Conservation (phyloP, 192 early-diverging fungal genomes). For the Coemansia sp. region DNA sequence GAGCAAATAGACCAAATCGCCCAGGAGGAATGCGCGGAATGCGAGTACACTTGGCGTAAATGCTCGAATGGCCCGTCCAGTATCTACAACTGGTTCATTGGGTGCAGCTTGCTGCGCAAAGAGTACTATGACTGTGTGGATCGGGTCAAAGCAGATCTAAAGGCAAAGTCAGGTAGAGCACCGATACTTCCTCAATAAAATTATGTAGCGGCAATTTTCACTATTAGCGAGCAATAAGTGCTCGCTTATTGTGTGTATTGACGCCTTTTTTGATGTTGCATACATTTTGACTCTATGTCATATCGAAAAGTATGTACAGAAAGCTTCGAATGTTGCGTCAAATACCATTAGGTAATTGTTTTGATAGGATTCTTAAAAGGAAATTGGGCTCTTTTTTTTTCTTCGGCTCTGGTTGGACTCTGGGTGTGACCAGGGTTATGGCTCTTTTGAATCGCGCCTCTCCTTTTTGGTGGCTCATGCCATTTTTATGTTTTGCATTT, state of each 20-base stretch:
- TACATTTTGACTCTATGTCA: conserved; percentile 35
- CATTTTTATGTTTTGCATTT: not conserved
- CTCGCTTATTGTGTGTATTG: not conserved
- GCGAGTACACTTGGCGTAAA: conserved; percentile 34
- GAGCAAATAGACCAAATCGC: conserved; percentile 41
- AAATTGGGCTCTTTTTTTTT: not conserved
- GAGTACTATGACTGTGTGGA: conserved; percentile 30
- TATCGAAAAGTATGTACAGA: conserved; percentile 17
- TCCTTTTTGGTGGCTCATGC: not conserved
- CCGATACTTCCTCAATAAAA: not conserved
- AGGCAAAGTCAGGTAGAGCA: conserved; percentile 17
- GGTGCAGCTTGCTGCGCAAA: conserved; percentile 18
- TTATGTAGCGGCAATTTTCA: not conserved
- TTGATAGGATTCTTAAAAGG: not conserved
- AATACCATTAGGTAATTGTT: not conserved
- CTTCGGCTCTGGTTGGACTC: not conserved
- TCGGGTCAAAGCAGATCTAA: conserved; percentile 13
- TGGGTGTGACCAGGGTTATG: not conserved
- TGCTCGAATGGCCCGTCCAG: conserved; percentile 29
- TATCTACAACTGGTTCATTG: conserved; percentile 20
- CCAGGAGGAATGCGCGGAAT: conserved; percentile 37
- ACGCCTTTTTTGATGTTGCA: conserved; percentile 11
- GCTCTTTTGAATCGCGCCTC: not conserved
- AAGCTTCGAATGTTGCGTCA: conserved; percentile 51
- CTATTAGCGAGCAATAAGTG: not conserved